Conservation (phyloP, 805 yeast genomes). For the Ogataea paradorogensis region DNA sequence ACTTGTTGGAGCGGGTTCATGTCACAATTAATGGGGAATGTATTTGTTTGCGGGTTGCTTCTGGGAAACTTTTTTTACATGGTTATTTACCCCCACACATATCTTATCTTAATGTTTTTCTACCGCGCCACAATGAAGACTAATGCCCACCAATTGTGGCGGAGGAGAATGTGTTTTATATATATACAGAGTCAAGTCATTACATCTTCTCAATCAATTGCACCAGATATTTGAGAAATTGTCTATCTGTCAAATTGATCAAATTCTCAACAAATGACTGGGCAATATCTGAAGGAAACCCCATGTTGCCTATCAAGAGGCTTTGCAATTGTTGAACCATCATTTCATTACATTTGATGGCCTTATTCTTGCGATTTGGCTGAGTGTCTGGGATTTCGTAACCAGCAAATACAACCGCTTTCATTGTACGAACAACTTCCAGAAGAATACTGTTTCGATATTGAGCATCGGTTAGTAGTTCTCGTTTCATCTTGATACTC, state of each 20-base stretch:
- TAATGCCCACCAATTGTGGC: not conserved
- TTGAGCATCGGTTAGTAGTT: constrained; percentile 76
- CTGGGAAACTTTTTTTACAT: constrained; percentile 9
- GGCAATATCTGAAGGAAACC: constrained; percentile 57
- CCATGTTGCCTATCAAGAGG: constrained; percentile 51
- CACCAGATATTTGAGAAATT: constrained; percentile 69
- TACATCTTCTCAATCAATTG: constrained; percentile 32
- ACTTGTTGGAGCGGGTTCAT: constrained; percentile 9
- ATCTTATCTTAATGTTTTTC: constrained; percentile 5
- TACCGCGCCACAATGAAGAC: constrained; percentile 1
- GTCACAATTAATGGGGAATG: not conserved
- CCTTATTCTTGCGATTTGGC: constrained; percentile 23
- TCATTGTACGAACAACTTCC: constrained; percentile 71
- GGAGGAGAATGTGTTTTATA: not conserved
- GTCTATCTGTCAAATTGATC: constrained; percentile 53
- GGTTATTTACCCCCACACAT: constrained; percentile 11
- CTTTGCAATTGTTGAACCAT: constrained; percentile 30
- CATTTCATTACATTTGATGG: constrained; percentile 27
- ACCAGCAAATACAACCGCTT: constrained; percentile 47
- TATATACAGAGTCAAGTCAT: constrained; percentile 1
- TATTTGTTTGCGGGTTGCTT: constrained; percentile 12
- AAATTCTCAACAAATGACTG: constrained; percentile 61
- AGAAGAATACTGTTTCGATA: constrained; percentile 61
- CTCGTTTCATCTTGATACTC: constrained; percentile 67
- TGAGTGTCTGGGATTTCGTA: constrained; percentile 30